Evolutionary conservation across 495 filamentous ascomycete species (phyloP).

Genomic region (Neurospora intermedia): DNA sequence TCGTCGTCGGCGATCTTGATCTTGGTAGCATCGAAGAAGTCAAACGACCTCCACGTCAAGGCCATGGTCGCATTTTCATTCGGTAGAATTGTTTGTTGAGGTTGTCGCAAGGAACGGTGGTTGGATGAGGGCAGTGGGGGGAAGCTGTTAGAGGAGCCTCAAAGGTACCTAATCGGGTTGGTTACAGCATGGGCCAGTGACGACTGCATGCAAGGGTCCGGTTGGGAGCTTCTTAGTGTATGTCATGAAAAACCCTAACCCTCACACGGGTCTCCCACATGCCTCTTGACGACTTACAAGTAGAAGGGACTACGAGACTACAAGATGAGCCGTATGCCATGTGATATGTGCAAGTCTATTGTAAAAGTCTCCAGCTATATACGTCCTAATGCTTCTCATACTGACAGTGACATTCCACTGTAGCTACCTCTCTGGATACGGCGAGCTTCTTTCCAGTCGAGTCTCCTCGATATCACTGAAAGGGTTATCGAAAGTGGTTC

Average conservation of each 20-base stretch:
- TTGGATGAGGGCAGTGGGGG: not conserved
- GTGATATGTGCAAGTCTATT: not conserved
- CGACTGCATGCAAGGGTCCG: slow-evolving; percentile 1
- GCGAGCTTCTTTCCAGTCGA: not conserved
- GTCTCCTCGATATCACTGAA: not conserved
- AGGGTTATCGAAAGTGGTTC: not conserved
- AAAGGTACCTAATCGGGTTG: not conserved
- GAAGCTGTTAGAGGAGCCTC: not conserved
- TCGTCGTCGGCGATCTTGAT: slow-evolving; percentile 69
- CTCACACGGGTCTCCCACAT: not conserved
- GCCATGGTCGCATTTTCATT: slow-evolving; percentile 25
- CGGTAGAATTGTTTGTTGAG: not conserved
- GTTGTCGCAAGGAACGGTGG: not conserved
- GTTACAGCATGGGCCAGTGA: not conserved
- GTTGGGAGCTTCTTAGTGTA: not conserved
- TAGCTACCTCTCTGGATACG: not conserved
- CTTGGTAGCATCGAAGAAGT: slow-evolving; percentile 92
- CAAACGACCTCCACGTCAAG: slow-evolving; percentile 86
- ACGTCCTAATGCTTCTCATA: not conserved
- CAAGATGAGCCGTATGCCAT: not conserved
- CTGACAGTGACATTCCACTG: too few species aligned
- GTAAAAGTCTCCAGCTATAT: not conserved
- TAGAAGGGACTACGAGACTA: not conserved
- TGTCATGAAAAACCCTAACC: slow-evolving; percentile 2
- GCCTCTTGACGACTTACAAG: not conserved